Conservation (phyloP, 441 rosid genomes). For the Dalechampia spathulata region DNA sequence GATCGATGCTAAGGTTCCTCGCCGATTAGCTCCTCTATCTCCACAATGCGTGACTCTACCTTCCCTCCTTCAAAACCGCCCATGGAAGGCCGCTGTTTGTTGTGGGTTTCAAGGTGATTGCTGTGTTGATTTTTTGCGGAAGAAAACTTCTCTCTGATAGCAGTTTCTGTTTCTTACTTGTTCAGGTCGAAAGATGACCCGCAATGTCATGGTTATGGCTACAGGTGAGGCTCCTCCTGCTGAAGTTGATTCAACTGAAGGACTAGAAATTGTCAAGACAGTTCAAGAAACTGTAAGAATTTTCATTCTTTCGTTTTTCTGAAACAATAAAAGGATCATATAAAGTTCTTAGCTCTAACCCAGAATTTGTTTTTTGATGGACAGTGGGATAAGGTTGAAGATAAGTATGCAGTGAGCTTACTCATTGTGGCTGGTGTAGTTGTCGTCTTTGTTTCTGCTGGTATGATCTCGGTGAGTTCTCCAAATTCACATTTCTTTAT, state of each 20-base stretch:
- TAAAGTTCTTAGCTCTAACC: too few relatives aligned
- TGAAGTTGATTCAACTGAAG: slow-evolving; percentile 47
- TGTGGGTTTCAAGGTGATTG: slow-evolving; percentile 31
- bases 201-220: slow-evolving; percentile 69
- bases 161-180: too few relatives aligned
- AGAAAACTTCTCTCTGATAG: too few relatives aligned
- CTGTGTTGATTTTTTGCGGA: neutral
- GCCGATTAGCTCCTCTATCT: slow-evolving; percentile 39
- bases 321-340: too few relatives aligned
- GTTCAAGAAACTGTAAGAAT: slow-evolving; percentile 68
- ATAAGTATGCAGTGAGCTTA: slow-evolving; percentile 73
- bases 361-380: slow-evolving; percentile 1
- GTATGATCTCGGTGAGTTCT: slow-evolving; percentile 66
- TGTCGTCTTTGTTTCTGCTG: slow-evolving; percentile 60
- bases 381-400: slow-evolving; percentile 94
- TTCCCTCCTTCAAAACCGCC: slow-evolving; percentile 47
- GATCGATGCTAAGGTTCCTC: slow-evolving; percentile 63
- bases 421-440: slow-evolving; percentile 56
- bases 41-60: slow-evolving; percentile 62
- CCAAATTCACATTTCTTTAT: too few relatives aligned
- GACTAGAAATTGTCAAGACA: slow-evolving; percentile 59
- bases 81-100: slow-evolving; percentile 51
- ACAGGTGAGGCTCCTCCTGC: slow-evolving; percentile 78
- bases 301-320: too few relatives aligned
- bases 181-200: slow-evolving; percentile 70